These are phyloP conservation scores for Penicillium salamii DNA, from an alignment of 495 filamentous ascomycete genomes.

Conservation along the genomic window DNA sequence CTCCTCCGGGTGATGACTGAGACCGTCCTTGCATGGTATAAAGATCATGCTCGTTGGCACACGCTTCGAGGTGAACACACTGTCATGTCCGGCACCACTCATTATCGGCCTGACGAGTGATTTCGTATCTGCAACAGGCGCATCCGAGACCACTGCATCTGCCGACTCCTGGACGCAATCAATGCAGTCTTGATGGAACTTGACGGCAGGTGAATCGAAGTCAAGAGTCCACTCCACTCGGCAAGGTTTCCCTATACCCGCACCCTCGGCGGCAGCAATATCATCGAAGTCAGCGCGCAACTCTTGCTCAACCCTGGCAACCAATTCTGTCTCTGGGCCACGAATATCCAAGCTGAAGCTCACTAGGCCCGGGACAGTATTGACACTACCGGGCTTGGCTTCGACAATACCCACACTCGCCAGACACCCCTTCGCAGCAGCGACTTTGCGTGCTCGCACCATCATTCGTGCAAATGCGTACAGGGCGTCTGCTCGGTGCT, in stretches of 20 bases:
- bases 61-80: conserved; percentile 57
- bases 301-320: conserved; percentile 54
- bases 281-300: conserved; percentile 53
- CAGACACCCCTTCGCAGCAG: conserved; percentile 51
- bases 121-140: conserved; percentile 41
- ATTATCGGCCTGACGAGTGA: conserved; percentile 48
- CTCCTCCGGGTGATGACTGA: conserved; percentile 64
- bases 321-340: conserved; percentile 53
- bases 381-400: conserved; percentile 64
- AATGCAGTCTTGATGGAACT: conserved; percentile 71
- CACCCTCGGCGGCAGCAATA: conserved; percentile 55
- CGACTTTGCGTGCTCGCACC: conserved; percentile 59
- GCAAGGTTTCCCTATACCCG: conserved; percentile 50
- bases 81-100: conserved; percentile 63
- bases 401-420: conserved; percentile 72
- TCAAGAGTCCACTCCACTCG: conserved; percentile 58
- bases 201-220: conserved; percentile 60
- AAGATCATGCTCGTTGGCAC: conserved; percentile 67
- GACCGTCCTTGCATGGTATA: conserved; percentile 61
- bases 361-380: conserved; percentile 71
- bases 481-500: conserved; percentile 58
- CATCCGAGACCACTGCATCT: conserved; percentile 46
- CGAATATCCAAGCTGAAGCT: conserved; percentile 73
- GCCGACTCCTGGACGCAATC: conserved; percentile 62
- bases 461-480: conserved; percentile 69